Conservation (phyloP, 139 green algal species). For the Prasinococcaceae sp. region DNA sequence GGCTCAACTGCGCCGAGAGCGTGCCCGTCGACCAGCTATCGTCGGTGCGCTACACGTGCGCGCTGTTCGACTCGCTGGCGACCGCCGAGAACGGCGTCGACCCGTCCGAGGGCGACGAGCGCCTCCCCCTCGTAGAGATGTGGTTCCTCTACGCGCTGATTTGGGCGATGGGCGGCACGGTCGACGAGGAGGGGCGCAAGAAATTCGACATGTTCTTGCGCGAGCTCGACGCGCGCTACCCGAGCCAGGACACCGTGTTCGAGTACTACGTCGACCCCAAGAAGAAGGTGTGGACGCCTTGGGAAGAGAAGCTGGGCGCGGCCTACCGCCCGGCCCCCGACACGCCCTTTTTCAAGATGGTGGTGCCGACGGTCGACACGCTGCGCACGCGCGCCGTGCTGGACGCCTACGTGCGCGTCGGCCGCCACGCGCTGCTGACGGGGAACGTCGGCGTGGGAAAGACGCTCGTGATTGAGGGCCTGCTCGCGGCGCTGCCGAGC, state of each 20-base stretch:
- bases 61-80: slow-evolving; percentile 56
- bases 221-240: slow-evolving; percentile 44
- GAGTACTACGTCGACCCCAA: slow-evolving; percentile 58
- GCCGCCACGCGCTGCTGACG: slow-evolving; percentile 48
- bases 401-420: slow-evolving; percentile 24
- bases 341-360: slow-evolving; percentile 56
- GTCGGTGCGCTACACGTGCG: slow-evolving; percentile 42
- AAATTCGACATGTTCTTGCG: slow-evolving; percentile 36
- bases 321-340: slow-evolving; percentile 39
- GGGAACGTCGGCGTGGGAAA: slow-evolving; percentile 64
- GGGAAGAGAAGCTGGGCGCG: slow-evolving; percentile 46
- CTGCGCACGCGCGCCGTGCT: slow-evolving; percentile 44
- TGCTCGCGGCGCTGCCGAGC: slow-evolving; percentile 40
- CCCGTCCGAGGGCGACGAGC: slow-evolving; percentile 29
- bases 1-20: slow-evolving; percentile 48
- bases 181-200: slow-evolving; percentile 55
- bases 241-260: slow-evolving; percentile 52
- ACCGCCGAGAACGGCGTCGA: slow-evolving; percentile 39
- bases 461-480: slow-evolving; percentile 47
- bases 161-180: slow-evolving; percentile 57
- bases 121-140: slow-evolving; percentile 48
- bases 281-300: slow-evolving; percentile 39
- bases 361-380: slow-evolving; percentile 58
- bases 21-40: slow-evolving; percentile 51
- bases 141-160: slow-evolving; percentile 70